Percentiles rank a stretch among this genome's conserved stretches.
phyloP scores from a whole-genome alignment of 1,284 basidiomycete species.

The Irpex sp. region DNA sequence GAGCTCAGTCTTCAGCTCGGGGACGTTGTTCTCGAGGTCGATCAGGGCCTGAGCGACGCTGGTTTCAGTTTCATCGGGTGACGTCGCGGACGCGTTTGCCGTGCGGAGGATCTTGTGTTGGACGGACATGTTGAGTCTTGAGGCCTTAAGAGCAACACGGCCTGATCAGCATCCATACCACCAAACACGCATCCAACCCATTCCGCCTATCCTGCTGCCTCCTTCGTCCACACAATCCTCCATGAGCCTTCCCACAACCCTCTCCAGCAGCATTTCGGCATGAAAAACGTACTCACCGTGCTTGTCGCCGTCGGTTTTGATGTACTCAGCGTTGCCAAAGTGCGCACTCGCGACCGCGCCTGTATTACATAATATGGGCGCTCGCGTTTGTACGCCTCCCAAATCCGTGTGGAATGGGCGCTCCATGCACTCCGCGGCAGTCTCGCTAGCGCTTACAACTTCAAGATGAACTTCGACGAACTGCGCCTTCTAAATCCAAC shows the following conservation, averaged over 20 bases:
- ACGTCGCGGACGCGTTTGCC: slow-evolving; percentile 88
- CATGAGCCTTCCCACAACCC: slow-evolving; percentile 11
- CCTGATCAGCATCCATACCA: slow-evolving; percentile 44
- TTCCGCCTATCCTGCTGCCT: slow-evolving; percentile 34
- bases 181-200: slow-evolving; percentile 40
- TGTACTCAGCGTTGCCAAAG: slow-evolving; percentile 14
- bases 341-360: slow-evolving; percentile 1
- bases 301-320: slow-evolving; percentile 40
- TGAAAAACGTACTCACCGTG: slow-evolving; percentile 39
- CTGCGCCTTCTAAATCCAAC: too few relatives aligned
- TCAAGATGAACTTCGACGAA: too few relatives aligned
- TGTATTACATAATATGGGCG: slow-evolving; percentile 6
- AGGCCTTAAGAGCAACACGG: slow-evolving; percentile 23
- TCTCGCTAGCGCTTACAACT: too few relatives aligned
- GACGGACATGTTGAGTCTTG: slow-evolving; percentile 62
- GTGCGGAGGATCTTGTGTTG: slow-evolving; percentile 91
- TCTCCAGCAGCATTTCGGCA: slow-evolving; percentile 15
- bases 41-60: slow-evolving; percentile 94
- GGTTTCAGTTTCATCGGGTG: slow-evolving; percentile 92
- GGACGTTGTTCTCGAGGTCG: slow-evolving; percentile 97
- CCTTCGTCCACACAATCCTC: slow-evolving; percentile 9
- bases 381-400: not conserved
- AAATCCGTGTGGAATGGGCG: not conserved
- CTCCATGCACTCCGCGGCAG: not conserved
- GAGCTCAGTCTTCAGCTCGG: slow-evolving; percentile 96